Evolutionary conservation across 2,329 filamentous ascomycete genomes (phyloP).

Genomic region (Boeremia lycopersici): DNA sequence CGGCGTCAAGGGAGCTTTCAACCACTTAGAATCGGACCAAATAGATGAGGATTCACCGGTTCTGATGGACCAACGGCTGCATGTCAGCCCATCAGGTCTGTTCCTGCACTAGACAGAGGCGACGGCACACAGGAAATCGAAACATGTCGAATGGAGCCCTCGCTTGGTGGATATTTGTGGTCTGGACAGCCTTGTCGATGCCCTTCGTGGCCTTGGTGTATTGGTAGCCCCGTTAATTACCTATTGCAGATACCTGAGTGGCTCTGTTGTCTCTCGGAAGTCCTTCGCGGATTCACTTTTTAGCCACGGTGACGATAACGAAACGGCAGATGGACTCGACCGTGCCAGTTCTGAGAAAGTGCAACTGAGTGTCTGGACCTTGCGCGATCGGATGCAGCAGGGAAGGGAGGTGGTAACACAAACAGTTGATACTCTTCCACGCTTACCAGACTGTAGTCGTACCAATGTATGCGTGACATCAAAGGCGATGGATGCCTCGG

Average conservation of each 20-base stretch:
- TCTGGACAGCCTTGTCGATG: neutral
- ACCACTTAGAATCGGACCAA: neutral
- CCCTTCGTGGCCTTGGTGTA: neutral
- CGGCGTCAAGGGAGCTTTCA: conserved; percentile 9
- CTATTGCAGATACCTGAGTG: conserved; percentile 6
- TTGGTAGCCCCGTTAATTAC: neutral
- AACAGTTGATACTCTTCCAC: conserved; percentile 8
- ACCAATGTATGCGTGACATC: conserved; percentile 11
- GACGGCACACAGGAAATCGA: conserved; percentile 2
- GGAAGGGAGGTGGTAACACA: conserved; percentile 9
- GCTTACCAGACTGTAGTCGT: conserved; percentile 2
- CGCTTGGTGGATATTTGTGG: neutral
- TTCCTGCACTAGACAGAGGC: neutral
- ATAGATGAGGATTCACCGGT: conserved; percentile 7
- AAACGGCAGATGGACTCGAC: neutral
- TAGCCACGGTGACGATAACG: conserved; percentile 1
- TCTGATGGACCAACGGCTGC: neutral
- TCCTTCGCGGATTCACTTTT: conserved; percentile 9
- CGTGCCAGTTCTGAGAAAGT: conserved; percentile 6
- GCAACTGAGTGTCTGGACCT: conserved; percentile 5
- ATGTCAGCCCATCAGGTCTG: neutral
- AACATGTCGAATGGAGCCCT: neutral
- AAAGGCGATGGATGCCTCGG: neutral
- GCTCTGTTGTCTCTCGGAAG: conserved; percentile 5
- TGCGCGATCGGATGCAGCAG: conserved; percentile 9